Evolutionary conservation across 306 rosid genomes (phyloP).

Genomic region (Inga leiocalycina): DNA sequence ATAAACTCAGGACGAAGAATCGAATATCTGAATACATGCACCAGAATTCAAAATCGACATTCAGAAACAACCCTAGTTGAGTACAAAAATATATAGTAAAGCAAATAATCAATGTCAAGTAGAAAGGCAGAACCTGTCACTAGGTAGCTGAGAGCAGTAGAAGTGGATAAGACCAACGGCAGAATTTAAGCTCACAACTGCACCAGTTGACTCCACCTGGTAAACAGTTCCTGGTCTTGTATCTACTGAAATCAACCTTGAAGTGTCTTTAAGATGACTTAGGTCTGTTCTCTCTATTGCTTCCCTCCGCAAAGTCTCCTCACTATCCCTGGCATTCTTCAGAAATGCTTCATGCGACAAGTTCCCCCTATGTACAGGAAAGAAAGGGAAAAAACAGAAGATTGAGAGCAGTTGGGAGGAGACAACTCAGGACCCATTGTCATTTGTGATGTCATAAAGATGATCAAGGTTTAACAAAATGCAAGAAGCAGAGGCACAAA

Average conservation of each 20-base stretch:
- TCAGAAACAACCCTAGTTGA: neutral
- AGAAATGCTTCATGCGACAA: constrained; percentile 94
- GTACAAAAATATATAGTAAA: constrained; percentile 6
- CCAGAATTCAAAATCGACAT: constrained; percentile 23
- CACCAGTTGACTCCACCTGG: constrained; percentile 98
- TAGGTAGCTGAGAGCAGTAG: constrained; percentile 99
- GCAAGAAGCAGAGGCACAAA: constrained; percentile 25
- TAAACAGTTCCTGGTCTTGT: constrained; percentile 80
- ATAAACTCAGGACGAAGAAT: constrained; percentile 98
- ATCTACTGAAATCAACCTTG: constrained; percentile 83
- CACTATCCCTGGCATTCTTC: constrained; percentile 94
- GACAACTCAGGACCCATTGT: constrained; percentile 24
- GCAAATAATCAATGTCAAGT: constrained; percentile 26
- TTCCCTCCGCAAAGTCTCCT: constrained; percentile 94
- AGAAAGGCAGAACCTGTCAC: constrained; percentile 78
- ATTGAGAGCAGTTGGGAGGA: neutral
- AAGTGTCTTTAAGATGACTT: constrained; percentile 86
- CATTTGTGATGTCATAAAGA: constrained; percentile 24
- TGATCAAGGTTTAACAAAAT: constrained; percentile 16
- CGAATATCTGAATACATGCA: constrained; percentile 67
- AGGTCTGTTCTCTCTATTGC: constrained; percentile 98
- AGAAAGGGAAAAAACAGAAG: neutral
- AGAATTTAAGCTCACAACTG: constrained; percentile 96
- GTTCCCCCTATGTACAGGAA: constrained; percentile 64
- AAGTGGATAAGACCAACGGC: constrained; percentile 96